A percentile compares a stretch with the other conserved stretches of the same genome.
Evolutionary conservation across 352 stramenopile genomes (phyloP).

Genomic region (Globisporangium lucens): DNA sequence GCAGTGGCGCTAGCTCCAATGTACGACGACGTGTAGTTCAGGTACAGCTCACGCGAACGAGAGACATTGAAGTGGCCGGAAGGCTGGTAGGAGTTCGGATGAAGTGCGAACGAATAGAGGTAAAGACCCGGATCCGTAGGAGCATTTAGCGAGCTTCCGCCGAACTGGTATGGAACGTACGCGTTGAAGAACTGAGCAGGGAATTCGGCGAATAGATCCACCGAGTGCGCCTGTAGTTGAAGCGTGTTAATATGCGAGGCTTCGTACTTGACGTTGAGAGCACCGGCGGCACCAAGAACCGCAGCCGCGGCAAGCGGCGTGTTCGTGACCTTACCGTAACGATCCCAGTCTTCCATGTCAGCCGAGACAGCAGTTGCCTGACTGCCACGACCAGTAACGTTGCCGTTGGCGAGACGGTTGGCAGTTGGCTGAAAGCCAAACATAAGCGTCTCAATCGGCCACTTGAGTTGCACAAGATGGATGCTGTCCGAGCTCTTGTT

Average conservation of each 20-base stretch:
- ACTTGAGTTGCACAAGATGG: too few relatives aligned
- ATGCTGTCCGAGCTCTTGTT: too few relatives aligned
- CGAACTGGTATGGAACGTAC: neutral
- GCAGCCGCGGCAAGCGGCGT: too few relatives aligned
- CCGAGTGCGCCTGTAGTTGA: neutral
- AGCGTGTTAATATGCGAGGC: neutral
- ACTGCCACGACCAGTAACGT: too few relatives aligned
- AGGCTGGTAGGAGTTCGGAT: neutral
- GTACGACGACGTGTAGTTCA: neutral
- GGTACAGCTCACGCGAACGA: neutral
- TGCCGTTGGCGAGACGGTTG: too few relatives aligned
- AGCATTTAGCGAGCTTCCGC: neutral
- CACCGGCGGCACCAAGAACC: too few relatives aligned
- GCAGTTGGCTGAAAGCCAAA: too few relatives aligned
- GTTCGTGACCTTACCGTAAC: too few relatives aligned
- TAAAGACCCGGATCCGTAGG: neutral
- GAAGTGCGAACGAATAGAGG: neutral
- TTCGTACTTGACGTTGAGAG: too few relatives aligned
- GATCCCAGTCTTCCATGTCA: too few relatives aligned
- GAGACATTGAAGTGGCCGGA: neutral
- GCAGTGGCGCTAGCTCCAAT: neutral
- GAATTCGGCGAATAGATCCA: neutral
- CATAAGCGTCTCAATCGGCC: too few relatives aligned
- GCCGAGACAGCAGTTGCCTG: too few relatives aligned
- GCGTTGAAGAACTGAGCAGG: neutral